Base-by-base conservation (phyloP, 2,329 filamentous ascomycete genomes). In the Fusarium verticillioides region DNA sequence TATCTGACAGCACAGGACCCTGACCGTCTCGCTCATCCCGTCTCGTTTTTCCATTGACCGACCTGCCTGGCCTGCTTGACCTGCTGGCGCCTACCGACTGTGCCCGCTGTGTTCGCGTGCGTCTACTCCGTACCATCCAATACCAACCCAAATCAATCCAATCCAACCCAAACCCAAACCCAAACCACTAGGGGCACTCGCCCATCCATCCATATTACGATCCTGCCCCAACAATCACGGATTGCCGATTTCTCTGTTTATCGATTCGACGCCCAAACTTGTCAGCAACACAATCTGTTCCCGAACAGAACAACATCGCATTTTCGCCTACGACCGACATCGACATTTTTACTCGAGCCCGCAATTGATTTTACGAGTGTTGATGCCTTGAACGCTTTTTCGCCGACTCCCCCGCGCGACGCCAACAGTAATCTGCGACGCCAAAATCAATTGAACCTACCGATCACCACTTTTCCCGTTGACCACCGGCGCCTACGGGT, bases 41-140 rank as follows among this genome's bases (percentile, higher is more conserved):
- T 66, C 61, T 67, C 58, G 61, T 76, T 77, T 73, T 72, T 72
- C 71, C 71, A 74, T 66, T 74, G 75, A 76, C 75, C 69, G 71
- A 75, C 75, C 71, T 65, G 75, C 68, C 74, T 69, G 39, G 36
- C 37, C 49, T 36, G 34, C 34, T 36, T 36, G 34, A 36, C 34
- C 34, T 36, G 34, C 34, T 36, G 34, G 34, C 15, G 34, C 34
- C 34, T 44, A 52, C 60, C 67, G 57, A 70, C 74, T 71, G 66
- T 73, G 75, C 67, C 74, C 73, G 72, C 72, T 66, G 75, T 76
- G 75, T 75, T 75, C 73, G 70, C 74, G 72, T 75, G 72, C 66
- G 71, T 71, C 66, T 57, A 13, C 54, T 47, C 50, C 34, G 23
- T 28, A 53, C 50, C 34, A 53, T 37, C 34, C 50, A 53, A 39